Conservation (phyloP, 2,329 filamentous ascomycete genomes). For the Cytospora chrysosperma region DNA sequence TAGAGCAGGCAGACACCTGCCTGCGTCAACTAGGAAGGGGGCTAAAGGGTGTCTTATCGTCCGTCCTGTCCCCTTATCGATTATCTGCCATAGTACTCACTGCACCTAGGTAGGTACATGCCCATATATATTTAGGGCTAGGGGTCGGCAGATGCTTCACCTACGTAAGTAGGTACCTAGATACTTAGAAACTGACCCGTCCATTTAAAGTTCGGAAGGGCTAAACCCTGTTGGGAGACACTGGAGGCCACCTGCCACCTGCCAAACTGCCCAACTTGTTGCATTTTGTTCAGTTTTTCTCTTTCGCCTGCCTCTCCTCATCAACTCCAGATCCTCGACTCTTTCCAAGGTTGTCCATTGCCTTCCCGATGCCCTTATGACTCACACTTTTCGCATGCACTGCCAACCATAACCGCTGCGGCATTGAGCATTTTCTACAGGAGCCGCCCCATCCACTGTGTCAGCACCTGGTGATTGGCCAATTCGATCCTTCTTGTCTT, state of each 20-base stretch:
- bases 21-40: too few species aligned
- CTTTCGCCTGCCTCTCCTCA: neutral
- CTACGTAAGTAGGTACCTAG: too few species aligned
- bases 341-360: neutral
- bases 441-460: constrained; percentile 7
- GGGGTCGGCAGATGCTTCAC: too few species aligned
- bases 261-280: neutral
- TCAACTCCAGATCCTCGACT: neutral
- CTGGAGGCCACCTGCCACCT: neutral
- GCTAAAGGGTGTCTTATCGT: too few species aligned
- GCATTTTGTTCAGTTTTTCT: neutral
- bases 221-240: neutral
- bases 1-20: neutral
- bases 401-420: neutral
- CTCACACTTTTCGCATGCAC: neutral
- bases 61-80: too few species aligned
- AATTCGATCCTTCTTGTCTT: constrained; percentile 3
- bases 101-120: too few species aligned
- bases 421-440: constrained; percentile 2
- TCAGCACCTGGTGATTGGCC: constrained; percentile 16
- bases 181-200: too few species aligned
- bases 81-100: too few species aligned
- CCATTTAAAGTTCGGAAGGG: neutral
- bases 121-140: too few species aligned
- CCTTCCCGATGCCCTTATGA: neutral